Evolutionary conservation across 1,139 yeast genomes (phyloP), one percentile per base, ranked within the genome.

Genomic region (Yamadazyma atmosphaerica): DNA sequence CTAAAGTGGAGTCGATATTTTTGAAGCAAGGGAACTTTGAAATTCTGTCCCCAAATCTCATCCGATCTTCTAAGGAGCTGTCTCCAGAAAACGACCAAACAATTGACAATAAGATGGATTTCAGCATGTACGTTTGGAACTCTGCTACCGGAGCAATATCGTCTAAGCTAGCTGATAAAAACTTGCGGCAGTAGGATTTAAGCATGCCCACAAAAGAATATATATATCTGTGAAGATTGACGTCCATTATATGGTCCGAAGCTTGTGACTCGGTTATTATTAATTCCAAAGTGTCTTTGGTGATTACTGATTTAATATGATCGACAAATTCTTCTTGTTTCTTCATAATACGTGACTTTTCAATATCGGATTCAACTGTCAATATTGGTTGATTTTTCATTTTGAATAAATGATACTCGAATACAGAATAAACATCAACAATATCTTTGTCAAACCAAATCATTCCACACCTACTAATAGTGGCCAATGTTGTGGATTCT

Each of bases 401-500:
- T 13, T 35, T 13, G 24, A 34, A 35, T 17, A 48, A 23, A 3
- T 37, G 22, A 49, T 57, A 10, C 55, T 45, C 33, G 50, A 58
- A 40, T 0, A 47, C 15, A 51, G 52, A 10, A 53, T 44, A 9
- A 46, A 47, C 13, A 52, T 36, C 36, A 9, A 45, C 19, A 2
- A 38, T 18, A 3, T 48, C 48, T 2, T 44, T 35, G 6, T 81
- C 83, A 49, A 87, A 68, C 84, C 90, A 86, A 1, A 90, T 69
- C 79, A 92, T 82, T 7, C 96, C 96, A 68, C 98, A 90, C 59
- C 98, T 76, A 60, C 94, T 86, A 21, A 92, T 77, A 0, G 98
- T 92, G 0, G 98, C 98, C 0, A 88, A 88, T 0, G 98, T 92
- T 0, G 96, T 85, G 50, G 74, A 68, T 6, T 63, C 58, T 42